phyloP scores from a whole-genome alignment of 2,329 filamentous ascomycete species.

The Alternaria solani region DNA sequence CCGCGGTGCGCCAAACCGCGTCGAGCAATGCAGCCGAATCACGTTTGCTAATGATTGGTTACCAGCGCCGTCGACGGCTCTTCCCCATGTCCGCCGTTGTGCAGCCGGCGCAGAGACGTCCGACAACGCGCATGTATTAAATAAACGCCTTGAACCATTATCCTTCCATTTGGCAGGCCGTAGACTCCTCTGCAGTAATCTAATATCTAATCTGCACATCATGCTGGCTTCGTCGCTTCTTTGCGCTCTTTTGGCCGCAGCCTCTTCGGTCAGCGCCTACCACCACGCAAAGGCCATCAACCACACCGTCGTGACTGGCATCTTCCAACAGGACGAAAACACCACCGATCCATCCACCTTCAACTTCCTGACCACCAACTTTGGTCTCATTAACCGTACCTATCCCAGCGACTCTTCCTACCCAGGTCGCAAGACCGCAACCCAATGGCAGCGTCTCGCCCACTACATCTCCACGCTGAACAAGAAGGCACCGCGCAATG shows the following conservation, averaged over 20 bases:
- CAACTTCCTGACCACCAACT: constrained; percentile 60
- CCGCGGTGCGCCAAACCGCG: constrained; percentile 1
- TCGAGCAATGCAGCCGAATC: constrained; percentile 25
- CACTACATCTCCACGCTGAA: constrained; percentile 66
- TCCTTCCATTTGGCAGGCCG: background rate
- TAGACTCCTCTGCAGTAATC: background rate
- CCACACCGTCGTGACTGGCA: constrained; percentile 67
- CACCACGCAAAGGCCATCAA: constrained; percentile 56
- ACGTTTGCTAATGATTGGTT: constrained; percentile 40
- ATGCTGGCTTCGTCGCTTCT: constrained; percentile 33
- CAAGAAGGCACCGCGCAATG: constrained; percentile 53
- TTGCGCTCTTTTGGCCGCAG: constrained; percentile 27
- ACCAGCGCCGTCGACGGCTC: constrained; percentile 3
- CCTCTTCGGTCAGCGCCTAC: constrained; percentile 22
- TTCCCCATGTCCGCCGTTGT: constrained; percentile 4
- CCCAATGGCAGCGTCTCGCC: constrained; percentile 71
- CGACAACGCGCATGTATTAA: constrained; percentile 17
- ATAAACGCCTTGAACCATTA: background rate
- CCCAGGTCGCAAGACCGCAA: constrained; percentile 54
- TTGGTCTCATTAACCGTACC: constrained; percentile 69
- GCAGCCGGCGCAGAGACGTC: constrained; percentile 6
- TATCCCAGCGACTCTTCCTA: constrained; percentile 63
- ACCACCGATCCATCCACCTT: constrained; percentile 65
- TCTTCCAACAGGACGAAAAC: constrained; percentile 70
- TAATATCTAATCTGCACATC: background rate